Evolutionary conservation across 2,329 filamentous ascomycete species (phyloP), one percentile per base, ranked within the genome.

Genomic region (Colletotrichum cordylinicola): DNA sequence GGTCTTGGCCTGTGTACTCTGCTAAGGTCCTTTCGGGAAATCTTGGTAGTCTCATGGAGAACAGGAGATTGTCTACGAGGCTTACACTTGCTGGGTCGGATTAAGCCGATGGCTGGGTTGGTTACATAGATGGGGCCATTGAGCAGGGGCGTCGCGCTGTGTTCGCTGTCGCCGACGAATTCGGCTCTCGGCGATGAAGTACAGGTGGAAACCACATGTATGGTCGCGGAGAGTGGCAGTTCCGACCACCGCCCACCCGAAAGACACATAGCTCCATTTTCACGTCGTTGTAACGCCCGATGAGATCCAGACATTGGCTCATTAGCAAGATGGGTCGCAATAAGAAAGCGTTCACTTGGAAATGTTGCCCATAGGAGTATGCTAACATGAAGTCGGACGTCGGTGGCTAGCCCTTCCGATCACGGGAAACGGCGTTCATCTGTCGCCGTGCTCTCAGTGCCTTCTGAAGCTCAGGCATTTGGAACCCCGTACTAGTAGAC

Each of bases 251-350:
- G 39, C 39, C n/a, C 39, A n/a, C 18, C 5, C 39, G 8, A 48
- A 48, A 48, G 39, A 2, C 18, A 1, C 18, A 48, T n/a, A 48
- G 39, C 18, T 48, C 9, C 9, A 2, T 2, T 48, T 12, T 12
- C 9, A n/a, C 39, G 16, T 48, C n/a, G 9, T 6, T 48, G 39
- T 1, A 12, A 12, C 3, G 10, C 9, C 18, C n/a, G 9, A 7
- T 48, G 9, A n/a, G 39, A 2, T 48, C 0, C 18, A 48, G 18
- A n/a, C 9, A 18, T n/a, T 0, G 9, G 5, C n/a, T 12, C 39
- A n/a, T n/a, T 2, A 1, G 39, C 39, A n/a, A n/a, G n/a, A 9
- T 48, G 18, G 39, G 39, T 7, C 1, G 18, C 3, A 48, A 2
- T 48, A 12, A 6, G 18, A 48, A 48, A 18, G 39, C 39, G 9